Evolutionary conservation across 306 rosid species (phyloP).

Genomic region (Acacia crassicarpa): DNA sequence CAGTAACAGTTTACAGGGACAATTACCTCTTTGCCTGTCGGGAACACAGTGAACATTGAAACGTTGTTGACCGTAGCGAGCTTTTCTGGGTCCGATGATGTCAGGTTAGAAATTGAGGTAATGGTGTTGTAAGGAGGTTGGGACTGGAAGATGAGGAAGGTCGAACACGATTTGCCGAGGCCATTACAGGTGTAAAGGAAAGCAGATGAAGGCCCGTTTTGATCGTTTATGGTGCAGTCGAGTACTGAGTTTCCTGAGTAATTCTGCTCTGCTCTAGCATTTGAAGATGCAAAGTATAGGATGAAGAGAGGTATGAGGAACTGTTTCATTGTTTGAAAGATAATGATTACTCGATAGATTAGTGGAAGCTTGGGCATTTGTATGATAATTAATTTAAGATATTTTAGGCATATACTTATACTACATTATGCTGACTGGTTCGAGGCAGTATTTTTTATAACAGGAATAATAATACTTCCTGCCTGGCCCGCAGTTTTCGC

Average conservation of each 20-base stretch:
- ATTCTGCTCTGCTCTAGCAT: conserved; percentile 40
- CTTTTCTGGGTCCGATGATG: conserved; percentile 45
- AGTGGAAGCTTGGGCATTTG: conserved; percentile 7
- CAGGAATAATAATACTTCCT: conserved; percentile 7
- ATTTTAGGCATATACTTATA: neutral
- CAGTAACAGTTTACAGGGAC: conserved; percentile 66
- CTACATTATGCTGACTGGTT: conserved; percentile 2
- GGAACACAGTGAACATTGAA: conserved; percentile 26
- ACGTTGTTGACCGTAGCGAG: conserved; percentile 49
- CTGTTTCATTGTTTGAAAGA: conserved; percentile 18
- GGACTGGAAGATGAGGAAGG: conserved; percentile 64
- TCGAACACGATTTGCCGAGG: conserved; percentile 37
- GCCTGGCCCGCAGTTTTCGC: conserved; percentile 22
- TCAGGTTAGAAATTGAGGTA: conserved; percentile 54
- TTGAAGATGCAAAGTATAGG: neutral
- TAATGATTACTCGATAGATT: neutral
- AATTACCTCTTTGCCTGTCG: conserved; percentile 49
- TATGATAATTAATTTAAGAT: neutral
- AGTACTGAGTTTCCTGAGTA: conserved; percentile 40
- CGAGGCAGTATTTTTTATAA: neutral
- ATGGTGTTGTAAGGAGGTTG: conserved; percentile 47
- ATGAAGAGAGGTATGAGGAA: conserved; percentile 21
- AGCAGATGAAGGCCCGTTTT: conserved; percentile 42
- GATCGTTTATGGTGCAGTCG: conserved; percentile 30
- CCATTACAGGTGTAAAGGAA: conserved; percentile 67